Evolutionary conservation across 768 basidiomycete genomes (phyloP), one percentile per base, ranked within the genome.

Genomic region (Coprinopsis strossmayeri): DNA sequence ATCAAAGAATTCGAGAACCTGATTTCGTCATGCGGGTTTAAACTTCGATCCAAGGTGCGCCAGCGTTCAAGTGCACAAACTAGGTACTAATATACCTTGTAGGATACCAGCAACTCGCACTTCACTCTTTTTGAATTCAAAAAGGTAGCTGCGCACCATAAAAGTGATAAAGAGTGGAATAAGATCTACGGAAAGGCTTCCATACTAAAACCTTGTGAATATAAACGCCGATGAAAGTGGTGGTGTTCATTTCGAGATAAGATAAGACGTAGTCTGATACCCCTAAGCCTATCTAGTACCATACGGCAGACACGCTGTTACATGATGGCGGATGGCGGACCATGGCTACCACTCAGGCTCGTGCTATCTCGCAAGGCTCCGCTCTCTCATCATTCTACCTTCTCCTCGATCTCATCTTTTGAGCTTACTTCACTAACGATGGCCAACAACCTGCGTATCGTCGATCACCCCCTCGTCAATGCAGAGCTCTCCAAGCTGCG

Each of bases 141-240:
- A 55, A 92, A 91, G 64, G 59, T 74, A 3, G 55, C 72, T 13
- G 71, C 74, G 32, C 63, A 64, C 43, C 55, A 61, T 20, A 78
- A 73, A 59, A 67, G 65, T 32, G 72, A 80, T 41, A 71, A 78
- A 54, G 78, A 84, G 51, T 92, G 86, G 83, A 60, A 57, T 10
- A 69, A 69, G 35, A 54, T 91, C 20, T 43, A 78, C 57, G 66
- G 69, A 7, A 76, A 71, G 57, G 77, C 80, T 13, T 59, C 63
- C 48, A 57, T 88, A 30, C 70, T 96, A 50, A 91, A 90, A 64
- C 82, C 93, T 28, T 96, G 92, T 65, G 89, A 95, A 68, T 96
- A 96, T 64, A 96, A 95, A 63, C 75, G 87, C 56, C 74, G 92
- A 60, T 95, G 65, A 76, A n/a, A 26, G 7, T 18, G 9, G 24